Evolutionary conservation across 1,284 basidiomycete genomes (phyloP), one percentile per base, ranked within the genome.

Genomic region (Prillingera fragicola): DNA sequence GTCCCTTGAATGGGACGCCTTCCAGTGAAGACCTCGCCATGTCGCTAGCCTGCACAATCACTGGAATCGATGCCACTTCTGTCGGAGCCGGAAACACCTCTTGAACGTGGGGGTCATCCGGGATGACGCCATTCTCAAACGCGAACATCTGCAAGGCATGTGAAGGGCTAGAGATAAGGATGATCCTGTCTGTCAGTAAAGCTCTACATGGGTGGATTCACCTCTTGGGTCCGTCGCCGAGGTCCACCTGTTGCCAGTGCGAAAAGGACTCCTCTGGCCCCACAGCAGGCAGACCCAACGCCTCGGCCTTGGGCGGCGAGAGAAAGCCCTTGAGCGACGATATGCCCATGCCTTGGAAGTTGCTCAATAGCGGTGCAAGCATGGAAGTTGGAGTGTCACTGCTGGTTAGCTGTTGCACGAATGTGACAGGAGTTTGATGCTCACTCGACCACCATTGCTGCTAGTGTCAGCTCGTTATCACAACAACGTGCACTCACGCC

Each of bases 61-160:
- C 25, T 2, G 56, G 48, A 3, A 68, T 33, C 6, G 55, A 59
- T 25, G 59, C 56, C 9, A 62, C 49, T 44, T 68, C 63, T 27
- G 60, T 56, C 0, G 67, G 67, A 3, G 64, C 40, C 0, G 54
- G 52, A 40, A 59, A 58, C 3, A 41, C 33, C 42, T 67, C 64
- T 12, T 41, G 41, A 3, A 59, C 56, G 35, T 65, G 62, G 3
- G 55, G 50, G 43, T 65, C 63, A 32, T 57, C 57, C 0, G 63
- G 62, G 5, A 63, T 56, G 26, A 23, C 25, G 28, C 52, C 46
- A 6, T 40, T 33, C 8, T 33, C 29, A n/a, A 55, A 40, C 1
- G 54, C 35, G 41, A 60, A 68, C 24, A 66, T 55, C 43, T 66
- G 67, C 3, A 68, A 41, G 8, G 60, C 54, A 33, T 59, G 54